Percentiles rank a stretch among this genome's conserved stretches.
Conservation (phyloP, 768 basidiomycete species). For the Tricholoma hemisulphureum region DNA sequence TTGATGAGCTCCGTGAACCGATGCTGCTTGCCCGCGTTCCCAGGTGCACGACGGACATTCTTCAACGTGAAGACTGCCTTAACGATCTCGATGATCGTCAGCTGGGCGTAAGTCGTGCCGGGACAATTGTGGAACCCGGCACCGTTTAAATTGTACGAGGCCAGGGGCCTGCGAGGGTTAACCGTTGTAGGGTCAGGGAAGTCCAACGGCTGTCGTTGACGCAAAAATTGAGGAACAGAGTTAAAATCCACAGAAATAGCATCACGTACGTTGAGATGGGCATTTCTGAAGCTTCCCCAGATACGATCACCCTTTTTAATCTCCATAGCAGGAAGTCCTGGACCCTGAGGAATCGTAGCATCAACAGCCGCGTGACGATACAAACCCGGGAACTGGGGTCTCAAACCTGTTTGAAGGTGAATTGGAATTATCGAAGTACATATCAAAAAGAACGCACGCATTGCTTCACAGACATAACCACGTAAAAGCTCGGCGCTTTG, state of each 20-base stretch:
- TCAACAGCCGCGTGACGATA: conserved; percentile 36
- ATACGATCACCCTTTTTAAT: conserved; percentile 42
- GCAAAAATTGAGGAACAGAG: background rate
- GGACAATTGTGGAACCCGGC: conserved; percentile 42
- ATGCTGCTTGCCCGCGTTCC: conserved; percentile 38
- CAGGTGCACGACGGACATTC: conserved; percentile 48
- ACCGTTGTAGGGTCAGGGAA: conserved; percentile 42
- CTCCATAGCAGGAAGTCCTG: conserved; percentile 30
- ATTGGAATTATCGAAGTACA: background rate
- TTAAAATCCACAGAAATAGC: conserved; percentile 2
- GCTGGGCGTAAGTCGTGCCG: conserved; percentile 35
- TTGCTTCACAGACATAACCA: conserved; percentile 52
- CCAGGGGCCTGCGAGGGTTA: conserved; percentile 37
- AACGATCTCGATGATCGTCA: conserved; percentile 43
- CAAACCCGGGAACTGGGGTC: conserved; percentile 42
- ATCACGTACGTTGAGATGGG: conserved; percentile 37
- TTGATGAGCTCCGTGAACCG: conserved; percentile 29
- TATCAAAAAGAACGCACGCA: conserved; percentile 35
- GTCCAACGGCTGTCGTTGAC: conserved; percentile 31
- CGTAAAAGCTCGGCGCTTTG: conserved; percentile 35
- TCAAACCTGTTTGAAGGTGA: conserved; percentile 25
- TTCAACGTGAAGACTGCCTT: conserved; percentile 43
- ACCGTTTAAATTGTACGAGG: conserved; percentile 30
- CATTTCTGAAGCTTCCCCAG: conserved; percentile 41
- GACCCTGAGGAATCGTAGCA: conserved; percentile 34